These are phyloP conservation scores for Zopfochytrium polystomum DNA, from an alignment of 371 early-diverging fungal genomes.

Conservation along the genomic window DNA sequence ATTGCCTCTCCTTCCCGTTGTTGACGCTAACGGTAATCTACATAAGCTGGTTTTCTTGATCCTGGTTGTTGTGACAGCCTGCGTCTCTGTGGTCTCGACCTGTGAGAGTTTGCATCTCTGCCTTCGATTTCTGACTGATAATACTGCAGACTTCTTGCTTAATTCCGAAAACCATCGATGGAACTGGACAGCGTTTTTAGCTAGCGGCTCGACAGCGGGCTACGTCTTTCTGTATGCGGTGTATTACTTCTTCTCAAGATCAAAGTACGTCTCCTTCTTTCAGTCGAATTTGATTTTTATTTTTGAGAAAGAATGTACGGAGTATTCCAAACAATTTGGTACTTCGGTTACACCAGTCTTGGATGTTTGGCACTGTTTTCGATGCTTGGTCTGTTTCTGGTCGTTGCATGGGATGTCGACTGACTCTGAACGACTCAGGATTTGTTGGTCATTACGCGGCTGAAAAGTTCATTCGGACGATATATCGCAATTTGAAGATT, in stretches of 20 bases:
- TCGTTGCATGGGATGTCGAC: not conserved
- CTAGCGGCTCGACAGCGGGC: conserved; percentile 71
- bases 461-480: conserved; percentile 18
- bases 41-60: conserved; percentile 64
- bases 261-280: conserved; percentile 55
- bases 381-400: conserved; percentile 55
- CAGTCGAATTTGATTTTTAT: not conserved
- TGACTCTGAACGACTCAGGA: conserved; percentile 3
- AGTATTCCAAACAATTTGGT: conserved; percentile 73
- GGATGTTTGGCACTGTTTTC: conserved; percentile 64
- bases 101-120: conserved; percentile 27
- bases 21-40: not conserved
- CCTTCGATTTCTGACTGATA: not conserved
- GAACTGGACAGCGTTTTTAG: conserved; percentile 80
- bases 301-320: conserved; percentile 67
- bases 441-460: conserved; percentile 29
- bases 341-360: conserved; percentile 76
- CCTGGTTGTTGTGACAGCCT: conserved; percentile 69
- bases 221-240: conserved; percentile 79
- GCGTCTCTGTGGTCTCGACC: conserved; percentile 73
- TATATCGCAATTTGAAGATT: conserved; percentile 26
- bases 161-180: conserved; percentile 85
- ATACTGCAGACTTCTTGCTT: conserved; percentile 60
- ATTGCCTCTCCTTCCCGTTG: not conserved
- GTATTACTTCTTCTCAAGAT: conserved; percentile 70